Base-by-base conservation (phyloP, 164 flowering plant species). In the Platanus orientalis region DNA sequence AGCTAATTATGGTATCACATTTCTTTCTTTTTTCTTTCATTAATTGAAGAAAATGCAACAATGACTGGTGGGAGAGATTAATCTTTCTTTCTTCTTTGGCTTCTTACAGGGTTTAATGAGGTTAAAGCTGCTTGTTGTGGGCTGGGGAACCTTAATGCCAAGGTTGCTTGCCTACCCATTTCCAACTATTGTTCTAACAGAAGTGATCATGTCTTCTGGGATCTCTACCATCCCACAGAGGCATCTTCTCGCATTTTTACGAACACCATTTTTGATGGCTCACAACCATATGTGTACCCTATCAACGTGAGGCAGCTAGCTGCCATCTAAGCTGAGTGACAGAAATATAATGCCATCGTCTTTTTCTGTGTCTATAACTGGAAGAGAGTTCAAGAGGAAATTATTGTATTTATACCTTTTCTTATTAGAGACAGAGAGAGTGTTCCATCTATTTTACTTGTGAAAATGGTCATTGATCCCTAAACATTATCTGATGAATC, bases 81-180 rank as follows among this genome's bases (percentile, higher is more conserved):
- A 21, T 36, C 1, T 36, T 36, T 36, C 42, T 9, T 32, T 32
- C 36, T 1, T 14, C 1, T 16, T n/a, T 45, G 23, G 26, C 3
- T 10, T 0, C 19, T 45, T 67, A 53, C 84, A 92, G 93, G 90
- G 1, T 92, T 89, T 64, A 72, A 52, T 2, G 89, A 85, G 71
- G 84, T 83, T 19, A 83, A 81, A 69, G 74, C 90, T n/a, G 96
- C 96, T 2, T 89, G 98, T 68, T 92, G 98, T 73, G 98, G 98
- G 26, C 54, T 79, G 4, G 98, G 93, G 19, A 58, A 60, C 21
- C 71, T 84, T 2, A 83, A 73, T 4, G 96, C 91, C 0, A 47
- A 69, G 48, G 49, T 80, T 23, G 68, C 86, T 12, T 92, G 96
- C 61, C 29, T 85, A 57, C 87, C 90, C 1, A 63, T 84, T 36